Evolutionary conservation across 176 grass and related monocot species (phyloP), one percentile per base, ranked within the genome.

Genomic region (Pontederia crassipes): DNA sequence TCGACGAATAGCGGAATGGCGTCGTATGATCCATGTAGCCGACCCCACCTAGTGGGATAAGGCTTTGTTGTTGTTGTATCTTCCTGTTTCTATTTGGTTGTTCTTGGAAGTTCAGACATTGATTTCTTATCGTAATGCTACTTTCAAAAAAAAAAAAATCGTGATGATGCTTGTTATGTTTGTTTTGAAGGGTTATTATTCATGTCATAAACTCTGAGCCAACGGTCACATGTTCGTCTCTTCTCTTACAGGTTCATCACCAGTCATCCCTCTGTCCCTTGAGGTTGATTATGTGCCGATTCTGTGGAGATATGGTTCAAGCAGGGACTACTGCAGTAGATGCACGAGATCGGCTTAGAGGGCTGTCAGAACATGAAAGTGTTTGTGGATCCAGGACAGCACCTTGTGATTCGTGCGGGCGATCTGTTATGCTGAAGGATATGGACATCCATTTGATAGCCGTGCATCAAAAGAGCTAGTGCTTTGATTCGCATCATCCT

Each of bases 361-460:
- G 86, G 15, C 79, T 98, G 59, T 81, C 77, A 13, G 84, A 91
- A 62, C 93, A 98, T 17, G 93, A 98, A 76, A 98, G 93, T 71
- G 77, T 88, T 2, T 98, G 93, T 17, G 93, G 93, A 67, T 98
- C 93, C 16, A 79, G 93, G 66, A 98, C 93, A 17, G 84, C 84
- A 61, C 93, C 87, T 11, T 98, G 93, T 45, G 87, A 92, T 65
- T 98, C 88, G 5, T 98, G 88, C 49, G 87, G 88, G 1, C 79
- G 88, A 27, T 92, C 88, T 2, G 79, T 98, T 32, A 98, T 92
- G 88, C 82, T 98, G 24, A 98, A 98, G 75, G 87, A 98, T 10
- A 98, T 98, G 93, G 88, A 98, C 65, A 79, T 98, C 17, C 93
- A 98, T 70, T 70, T 80, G 50, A 80, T 81, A 50, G 93, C 79